A percentile compares a stretch with the other conserved stretches of the same genome.
Evolutionary conservation across 148 eudicot genomes (phyloP).

Genomic region (Drosera capensis): DNA sequence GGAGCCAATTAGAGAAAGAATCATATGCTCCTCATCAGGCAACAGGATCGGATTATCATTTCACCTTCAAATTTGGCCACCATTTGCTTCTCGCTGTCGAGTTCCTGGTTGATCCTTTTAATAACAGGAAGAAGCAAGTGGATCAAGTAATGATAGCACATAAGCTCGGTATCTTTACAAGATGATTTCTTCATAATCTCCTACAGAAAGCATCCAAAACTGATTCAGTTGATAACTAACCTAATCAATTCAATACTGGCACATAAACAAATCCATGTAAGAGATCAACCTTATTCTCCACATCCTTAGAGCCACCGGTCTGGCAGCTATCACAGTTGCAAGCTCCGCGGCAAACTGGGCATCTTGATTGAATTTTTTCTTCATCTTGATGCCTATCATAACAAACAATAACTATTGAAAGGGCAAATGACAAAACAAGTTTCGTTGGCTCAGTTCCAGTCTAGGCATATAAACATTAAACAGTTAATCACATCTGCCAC

Average conservation of each 20-base stretch:
- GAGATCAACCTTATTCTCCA: neutral
- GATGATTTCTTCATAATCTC: constrained; percentile 17
- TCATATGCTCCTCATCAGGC: too few species aligned
- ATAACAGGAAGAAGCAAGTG: constrained; percentile 62
- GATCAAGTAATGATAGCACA: constrained; percentile 51
- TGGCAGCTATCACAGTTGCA: neutral
- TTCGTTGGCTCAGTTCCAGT: too few species aligned
- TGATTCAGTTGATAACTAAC: neutral
- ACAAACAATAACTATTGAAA: too few species aligned
- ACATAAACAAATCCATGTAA: neutral
- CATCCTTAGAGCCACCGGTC: neutral
- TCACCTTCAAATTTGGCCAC: constrained; percentile 63
- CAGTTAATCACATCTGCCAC: too few species aligned
- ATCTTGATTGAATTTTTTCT: neutral
- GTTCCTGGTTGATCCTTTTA: constrained; percentile 42
- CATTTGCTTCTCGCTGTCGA: constrained; percentile 37
- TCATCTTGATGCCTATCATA: neutral
- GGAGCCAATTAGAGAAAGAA: too few species aligned
- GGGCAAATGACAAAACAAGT: too few species aligned
- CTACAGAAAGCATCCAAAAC: constrained; percentile 14
- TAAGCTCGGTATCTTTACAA: constrained; percentile 24
- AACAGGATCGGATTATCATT: neutral
- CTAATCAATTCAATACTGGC: neutral
- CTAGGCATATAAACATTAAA: too few species aligned
- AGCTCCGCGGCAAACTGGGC: neutral